phyloP scores from a whole-genome alignment of 2,329 filamentous ascomycete genomes.

The Fusarium redolens region DNA sequence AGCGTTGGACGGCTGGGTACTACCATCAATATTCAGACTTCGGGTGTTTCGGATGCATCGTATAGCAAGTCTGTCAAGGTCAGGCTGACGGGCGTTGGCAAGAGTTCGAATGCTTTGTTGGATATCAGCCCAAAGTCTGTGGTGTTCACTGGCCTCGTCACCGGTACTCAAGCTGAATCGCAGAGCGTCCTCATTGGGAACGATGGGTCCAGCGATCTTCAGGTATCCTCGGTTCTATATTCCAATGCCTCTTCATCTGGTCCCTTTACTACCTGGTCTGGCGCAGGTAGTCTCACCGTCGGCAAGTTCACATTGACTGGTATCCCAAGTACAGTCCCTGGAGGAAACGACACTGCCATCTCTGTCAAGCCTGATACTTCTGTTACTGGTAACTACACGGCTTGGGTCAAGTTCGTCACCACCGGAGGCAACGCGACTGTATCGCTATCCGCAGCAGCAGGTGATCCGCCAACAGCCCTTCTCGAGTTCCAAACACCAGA shows the following conservation, averaged over 20 bases:
- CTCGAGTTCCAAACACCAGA: slow-evolving; percentile 67
- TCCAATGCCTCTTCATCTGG: slow-evolving; percentile 58
- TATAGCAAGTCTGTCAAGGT: slow-evolving; percentile 61
- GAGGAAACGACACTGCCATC: slow-evolving; percentile 54
- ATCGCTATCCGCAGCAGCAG: slow-evolving; percentile 61
- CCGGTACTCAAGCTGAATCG: slow-evolving; percentile 53
- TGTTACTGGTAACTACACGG: slow-evolving; percentile 59
- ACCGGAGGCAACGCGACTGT: slow-evolving; percentile 62
- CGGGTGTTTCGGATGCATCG: slow-evolving; percentile 54
- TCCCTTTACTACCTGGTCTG: slow-evolving; percentile 55
- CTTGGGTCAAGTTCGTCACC: slow-evolving; percentile 60
- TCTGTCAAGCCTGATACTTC: slow-evolving; percentile 61
- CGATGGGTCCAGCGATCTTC: slow-evolving; percentile 59
- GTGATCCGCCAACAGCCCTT: slow-evolving; percentile 60
- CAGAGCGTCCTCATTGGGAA: slow-evolving; percentile 63
- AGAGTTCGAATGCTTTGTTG: slow-evolving; percentile 59
- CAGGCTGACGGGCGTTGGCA: slow-evolving; percentile 60
- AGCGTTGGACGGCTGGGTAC: slow-evolving; percentile 61
- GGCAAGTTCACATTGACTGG: slow-evolving; percentile 62
- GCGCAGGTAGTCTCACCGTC: slow-evolving; percentile 51
- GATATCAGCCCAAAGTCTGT: slow-evolving; percentile 60
- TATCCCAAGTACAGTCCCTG: slow-evolving; percentile 58
- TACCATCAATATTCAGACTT: slow-evolving; percentile 60
- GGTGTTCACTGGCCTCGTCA: slow-evolving; percentile 62
- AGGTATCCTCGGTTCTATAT: slow-evolving; percentile 57